A percentile compares a stretch with the other conserved stretches of the same genome.
Evolutionary conservation across 306 rosid genomes (phyloP).

Genomic region (Trifolium fragiferum): DNA sequence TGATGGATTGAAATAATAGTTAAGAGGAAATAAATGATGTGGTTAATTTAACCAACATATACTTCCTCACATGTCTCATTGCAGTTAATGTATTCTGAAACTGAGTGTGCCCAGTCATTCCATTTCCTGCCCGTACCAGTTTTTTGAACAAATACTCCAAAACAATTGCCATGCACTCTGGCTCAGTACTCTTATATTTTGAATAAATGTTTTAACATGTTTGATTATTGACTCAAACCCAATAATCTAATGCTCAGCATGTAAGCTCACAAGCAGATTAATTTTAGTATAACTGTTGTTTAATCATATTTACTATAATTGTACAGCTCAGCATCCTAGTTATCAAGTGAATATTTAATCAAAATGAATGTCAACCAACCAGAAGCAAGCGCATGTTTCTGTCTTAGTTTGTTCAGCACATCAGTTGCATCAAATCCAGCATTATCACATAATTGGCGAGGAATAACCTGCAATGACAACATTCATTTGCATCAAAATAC

Average conservation of each 20-base stretch:
- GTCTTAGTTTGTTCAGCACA: slow-evolving; percentile 92
- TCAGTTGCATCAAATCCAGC: slow-evolving; percentile 99
- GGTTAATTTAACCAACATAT: background rate
- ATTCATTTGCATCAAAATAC: slow-evolving; percentile 24
- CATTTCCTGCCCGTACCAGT: too few species aligned
- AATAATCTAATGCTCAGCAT: background rate
- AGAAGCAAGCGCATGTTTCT: slow-evolving; percentile 89
- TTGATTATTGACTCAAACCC: background rate
- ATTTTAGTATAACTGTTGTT: background rate
- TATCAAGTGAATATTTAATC: background rate
- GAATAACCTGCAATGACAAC: slow-evolving; percentile 75
- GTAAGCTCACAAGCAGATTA: background rate
- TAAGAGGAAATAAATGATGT: background rate
- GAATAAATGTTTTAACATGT: slow-evolving; percentile 1
- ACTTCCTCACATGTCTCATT: background rate
- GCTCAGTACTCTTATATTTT: background rate
- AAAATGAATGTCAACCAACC: slow-evolving; percentile 51
- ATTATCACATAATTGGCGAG: slow-evolving; percentile 96
- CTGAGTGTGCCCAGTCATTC: too few species aligned
- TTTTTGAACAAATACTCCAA: background rate
- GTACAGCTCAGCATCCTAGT: background rate
- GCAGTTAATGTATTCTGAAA: background rate
- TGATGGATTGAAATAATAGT: background rate
- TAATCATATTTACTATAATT: background rate
- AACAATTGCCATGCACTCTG: background rate